phyloP scores from a whole-genome alignment of 2,329 filamentous ascomycete species.

The Colletotrichum cereale region DNA sequence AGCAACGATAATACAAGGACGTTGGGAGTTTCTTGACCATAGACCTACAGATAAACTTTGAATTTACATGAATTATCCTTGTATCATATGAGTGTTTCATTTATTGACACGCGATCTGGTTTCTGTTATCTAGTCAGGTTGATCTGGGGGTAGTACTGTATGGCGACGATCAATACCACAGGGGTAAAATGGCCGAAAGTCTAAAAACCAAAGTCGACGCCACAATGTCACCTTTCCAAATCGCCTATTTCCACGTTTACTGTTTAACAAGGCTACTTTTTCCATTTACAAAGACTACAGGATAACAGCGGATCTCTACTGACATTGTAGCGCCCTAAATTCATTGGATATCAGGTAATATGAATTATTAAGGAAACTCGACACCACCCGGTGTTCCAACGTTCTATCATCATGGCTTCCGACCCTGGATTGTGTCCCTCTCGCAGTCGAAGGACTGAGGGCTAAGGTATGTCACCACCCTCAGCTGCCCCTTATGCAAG shows the following conservation, averaged over 20 bases:
- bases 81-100: not conserved
- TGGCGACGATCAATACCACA: not conserved
- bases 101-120: not conserved
- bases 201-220: not conserved
- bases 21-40: not conserved
- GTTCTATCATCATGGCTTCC: not conserved
- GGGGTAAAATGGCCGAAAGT: not conserved
- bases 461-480: constrained; percentile 37
- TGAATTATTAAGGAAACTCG: no score
- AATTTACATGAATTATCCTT: not conserved
- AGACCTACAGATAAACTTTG: not conserved
- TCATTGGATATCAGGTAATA: not conserved
- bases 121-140: no score
- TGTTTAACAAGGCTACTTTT: not conserved
- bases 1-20: not conserved
- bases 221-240: not conserved
- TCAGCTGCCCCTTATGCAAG: constrained; percentile 32
- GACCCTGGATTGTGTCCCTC: constrained; percentile 20
- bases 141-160: not conserved
- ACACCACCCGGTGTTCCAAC: not conserved
- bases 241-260: not conserved
- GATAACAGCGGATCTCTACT: rapidly evolving
- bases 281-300: not conserved
- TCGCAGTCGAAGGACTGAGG: constrained; percentile 36
- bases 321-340: no score